Base-by-base conservation (phyloP, 352 stramenopile species). In the Phytophthora syringae region DNA sequence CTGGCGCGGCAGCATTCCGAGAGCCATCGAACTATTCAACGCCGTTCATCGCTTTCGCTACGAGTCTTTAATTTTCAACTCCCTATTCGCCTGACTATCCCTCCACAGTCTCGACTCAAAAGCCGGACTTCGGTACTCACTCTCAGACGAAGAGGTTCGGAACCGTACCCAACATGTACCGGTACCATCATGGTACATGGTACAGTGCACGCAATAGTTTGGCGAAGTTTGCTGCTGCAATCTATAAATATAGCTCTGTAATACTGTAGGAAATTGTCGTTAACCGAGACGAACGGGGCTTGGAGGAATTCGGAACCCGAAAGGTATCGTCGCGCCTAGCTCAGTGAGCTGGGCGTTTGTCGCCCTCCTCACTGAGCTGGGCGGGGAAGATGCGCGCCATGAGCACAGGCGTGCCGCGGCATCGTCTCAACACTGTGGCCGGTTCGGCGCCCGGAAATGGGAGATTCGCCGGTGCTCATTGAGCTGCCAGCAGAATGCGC, bases 341-440 rank as follows among this genome's bases (percentile, higher is more conserved):
- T 67, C 59, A 67, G 18, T 67, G 59, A 67, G 59, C 12, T 30
- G 59, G 49, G 59, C 49, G 18, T 16, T 5, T 2, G 1, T 4
- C 21, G 55, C 61, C 61, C 53, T 52, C 61, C 61, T 70, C 61
- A 70, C 3, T 64, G 54, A 70, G 61, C 25, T 59, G 54, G 61
- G 61, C 61, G 27, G 37, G 40, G 60, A 18, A 32, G 60, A 58
- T 64, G 58, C 53, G 47, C 20, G 5, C 28, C 24, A 15, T 44
- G 20, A 62, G 42, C 50, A 55, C 28, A 30, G 15, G 27, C 45
- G 37, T 24, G 43, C 24, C 18, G 37, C 42, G 25, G n/a, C 48
- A 49, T 68, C 60, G 61, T 64, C 61, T 64, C 47, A 45, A 59
- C 30, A 32, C 6, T 45, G 52, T 62, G 30, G 47, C 36, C 52